Evolutionary conservation across 2,329 filamentous ascomycete species (phyloP), one percentile per base, ranked within the genome.

Genomic region (Sphaceloma murrayae): DNA sequence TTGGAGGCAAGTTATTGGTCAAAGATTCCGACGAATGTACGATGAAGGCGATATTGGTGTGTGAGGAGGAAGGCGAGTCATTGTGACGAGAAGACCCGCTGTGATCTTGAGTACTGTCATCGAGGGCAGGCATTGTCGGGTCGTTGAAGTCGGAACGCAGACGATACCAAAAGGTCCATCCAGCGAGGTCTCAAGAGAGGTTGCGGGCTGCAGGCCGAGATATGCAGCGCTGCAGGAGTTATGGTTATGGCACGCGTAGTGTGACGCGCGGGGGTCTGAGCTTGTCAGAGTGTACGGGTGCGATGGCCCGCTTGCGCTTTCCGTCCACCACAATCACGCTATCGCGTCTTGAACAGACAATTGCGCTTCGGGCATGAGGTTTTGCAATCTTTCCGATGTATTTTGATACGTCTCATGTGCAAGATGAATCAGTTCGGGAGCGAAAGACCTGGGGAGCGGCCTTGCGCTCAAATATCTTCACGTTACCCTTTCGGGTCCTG

Each of bases 1-100:
- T 69, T 18, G 74, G 72, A 47, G 73, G 72, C 21, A 75, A 64
- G 31, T 73, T 72, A 52, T 73, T 67, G 11, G 69, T 70, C 42
- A 78, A 58, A 11, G 72, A 75, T 49, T 71, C 67, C 46, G 74
- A 68, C 11, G 73, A 77, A 56, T 77, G 73, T 31, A 77, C 70
- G n/a, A 78, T 63, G 54, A 78, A 78, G 39, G 74, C 71, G 56
- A 45, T 45, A 13, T 45, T 45, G 14, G 42, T 45, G 16, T 34
- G 42, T 34, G 40, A 32, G 8, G 40, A 43, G 22, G 24, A 33
- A 22, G 40, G 29, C 16, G 29, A 24, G 21, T 43, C 40, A 32
- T 33, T 24, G 17, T 32, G 29, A 43, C 18, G 29, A 34, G 40
- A 19, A 24, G 40, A 11, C n/a, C 29, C 18, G 32, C 27, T 34